Base-by-base conservation (phyloP, 176 grass and related monocot genomes). In the Coix lacrymajobi region DNA sequence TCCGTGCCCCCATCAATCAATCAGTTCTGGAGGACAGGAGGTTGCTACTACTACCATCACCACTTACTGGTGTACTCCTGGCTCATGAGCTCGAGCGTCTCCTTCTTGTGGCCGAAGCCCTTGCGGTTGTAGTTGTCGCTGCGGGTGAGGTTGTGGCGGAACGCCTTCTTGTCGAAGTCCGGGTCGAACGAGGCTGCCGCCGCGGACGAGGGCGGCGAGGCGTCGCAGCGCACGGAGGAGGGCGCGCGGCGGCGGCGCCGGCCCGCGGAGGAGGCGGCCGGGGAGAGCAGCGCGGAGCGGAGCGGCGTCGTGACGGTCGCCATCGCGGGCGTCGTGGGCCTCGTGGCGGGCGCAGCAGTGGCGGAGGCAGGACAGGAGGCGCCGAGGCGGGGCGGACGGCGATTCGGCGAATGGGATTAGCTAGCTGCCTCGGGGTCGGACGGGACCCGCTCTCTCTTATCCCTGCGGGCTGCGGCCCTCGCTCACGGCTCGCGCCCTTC, bases 111-210 rank as follows among this genome's bases (percentile, higher is more conserved):
- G 1, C 96, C 96, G 81, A 99, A 99, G 0, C 96, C 96, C 39
- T 90, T 90, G 70, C 93, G 87, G 80, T 99, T 99, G 87, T 99
- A 99, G 82, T 99, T 96, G 26, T 96, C 91, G 87, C 96, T 93
- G 89, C 96, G 93, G 22, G 93, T 90, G 85, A 99, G 92, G 76
- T 92, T 92, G 84, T 99, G 96, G 60, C 96, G 91, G 84, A 99
- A 99, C 19, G 89, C 85, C 91, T 99, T 99, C 89, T 99, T 99
- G 76, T 99, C 93, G 80, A 99, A 96, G 60, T 92, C 96, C 7
- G 96, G 64, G 51, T 94, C 89, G 38, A 92, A 32, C 38, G 88
- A 81, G 29, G 73, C 17, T 51, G 91, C 39, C 1, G 89, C 56
- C 24, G 84, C n/a, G 31, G 69, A 16, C 68, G 85, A 2, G 14